phyloP scores from a whole-genome alignment of 78 protist genomes.

The Protostelium mycophagum region DNA sequence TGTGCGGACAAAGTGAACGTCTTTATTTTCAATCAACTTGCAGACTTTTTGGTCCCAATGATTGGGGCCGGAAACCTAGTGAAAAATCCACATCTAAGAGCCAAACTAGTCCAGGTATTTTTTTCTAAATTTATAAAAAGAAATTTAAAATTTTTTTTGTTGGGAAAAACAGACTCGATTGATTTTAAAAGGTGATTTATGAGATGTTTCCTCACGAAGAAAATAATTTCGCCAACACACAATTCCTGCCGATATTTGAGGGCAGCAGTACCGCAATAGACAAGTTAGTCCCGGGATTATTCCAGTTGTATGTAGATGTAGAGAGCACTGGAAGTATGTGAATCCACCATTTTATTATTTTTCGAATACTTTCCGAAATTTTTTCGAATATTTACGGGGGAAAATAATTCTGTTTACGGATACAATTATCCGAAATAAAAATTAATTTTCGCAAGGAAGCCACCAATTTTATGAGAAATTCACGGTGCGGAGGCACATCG shows the following conservation, averaged over 20 bases:
- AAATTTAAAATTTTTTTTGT: neutral
- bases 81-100: conserved; percentile 55
- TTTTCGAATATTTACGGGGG: too few species aligned
- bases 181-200: conserved; percentile 2
- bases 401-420: too few species aligned
- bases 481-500: conserved; percentile 23
- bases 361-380: too few species aligned
- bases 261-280: conserved; percentile 17
- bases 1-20: conserved; percentile 17
- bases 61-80: conserved; percentile 42
- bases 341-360: neutral
- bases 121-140: neutral
- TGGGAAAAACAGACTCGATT: neutral
- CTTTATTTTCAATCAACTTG: conserved; percentile 17
- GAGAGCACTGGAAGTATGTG: conserved; percentile 45
- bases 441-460: too few species aligned
- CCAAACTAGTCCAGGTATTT: conserved; percentile 38
- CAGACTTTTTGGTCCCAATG: conserved; percentile 42
- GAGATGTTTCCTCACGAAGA: conserved; percentile 11
- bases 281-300: conserved; percentile 21
- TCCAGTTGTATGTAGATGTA: conserved; percentile 58
- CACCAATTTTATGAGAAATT: conserved; percentile 63
- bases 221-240: neutral
- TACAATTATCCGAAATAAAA: too few species aligned
- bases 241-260: conserved; percentile 18